phyloP scores from a whole-genome alignment of 768 basidiomycete species.

The Panellus pusillus region DNA sequence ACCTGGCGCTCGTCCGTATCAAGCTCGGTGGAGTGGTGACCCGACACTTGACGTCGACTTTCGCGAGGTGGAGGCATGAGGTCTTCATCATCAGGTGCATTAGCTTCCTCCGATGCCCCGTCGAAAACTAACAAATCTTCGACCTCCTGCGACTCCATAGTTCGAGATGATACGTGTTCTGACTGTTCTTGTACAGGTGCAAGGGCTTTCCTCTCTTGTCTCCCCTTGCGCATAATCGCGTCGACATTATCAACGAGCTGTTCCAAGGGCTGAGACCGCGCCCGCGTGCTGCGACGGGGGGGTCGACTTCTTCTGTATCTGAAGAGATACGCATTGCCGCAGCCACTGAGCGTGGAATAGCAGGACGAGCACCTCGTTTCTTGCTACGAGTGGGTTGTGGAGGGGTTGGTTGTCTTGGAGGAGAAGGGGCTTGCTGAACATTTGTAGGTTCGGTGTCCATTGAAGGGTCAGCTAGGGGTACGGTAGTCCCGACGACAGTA shows the following conservation, averaged over 20 bases:
- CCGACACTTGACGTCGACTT: not conserved
- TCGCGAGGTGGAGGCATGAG: slow-evolving; percentile 16
- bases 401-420: not conserved
- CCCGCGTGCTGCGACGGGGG: too few relatives aligned
- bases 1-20: slow-evolving; percentile 6
- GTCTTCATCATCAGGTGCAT: not conserved
- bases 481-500: slow-evolving; percentile 5
- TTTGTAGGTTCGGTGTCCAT: not conserved
- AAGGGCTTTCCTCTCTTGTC: slow-evolving; percentile 4
- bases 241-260: slow-evolving; percentile 2
- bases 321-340: not conserved
- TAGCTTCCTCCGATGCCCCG: slow-evolving; percentile 10
- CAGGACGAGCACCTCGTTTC: too few relatives aligned
- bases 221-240: slow-evolving; percentile 5
- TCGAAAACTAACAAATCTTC: slow-evolving; percentile 7
- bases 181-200: slow-evolving; percentile 8
- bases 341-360: too few relatives aligned
- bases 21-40: slow-evolving; percentile 1
- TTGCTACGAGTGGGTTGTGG: too few relatives aligned
- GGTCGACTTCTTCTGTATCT: too few relatives aligned
- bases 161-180: not conserved
- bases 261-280: slow-evolving; percentile 4
- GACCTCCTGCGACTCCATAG: slow-evolving; percentile 15
- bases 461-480: not conserved
- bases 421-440: not conserved